Percentiles rank a stretch among this genome's conserved stretches.
These are phyloP conservation scores for Penicillium sp. DNA, from an alignment of 2,329 filamentous ascomycete genomes.

Conservation along the genomic window DNA sequence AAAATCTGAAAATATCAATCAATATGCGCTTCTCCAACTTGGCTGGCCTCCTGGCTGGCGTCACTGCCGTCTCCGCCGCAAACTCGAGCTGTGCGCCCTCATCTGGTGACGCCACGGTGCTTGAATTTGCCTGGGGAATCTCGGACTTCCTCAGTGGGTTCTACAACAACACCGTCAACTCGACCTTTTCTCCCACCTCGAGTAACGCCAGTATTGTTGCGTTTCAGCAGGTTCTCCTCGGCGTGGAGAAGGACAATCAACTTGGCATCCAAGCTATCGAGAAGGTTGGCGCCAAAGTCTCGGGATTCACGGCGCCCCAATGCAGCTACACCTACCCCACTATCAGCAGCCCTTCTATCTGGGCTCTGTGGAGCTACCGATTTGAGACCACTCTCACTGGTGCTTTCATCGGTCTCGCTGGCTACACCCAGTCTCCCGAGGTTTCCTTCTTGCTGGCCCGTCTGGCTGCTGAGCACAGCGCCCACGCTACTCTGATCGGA, in stretches of 20 bases:
- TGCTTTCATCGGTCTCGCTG: constrained; percentile 29
- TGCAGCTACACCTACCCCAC: neutral
- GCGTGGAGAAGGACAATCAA: neutral
- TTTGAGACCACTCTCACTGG: constrained; percentile 4
- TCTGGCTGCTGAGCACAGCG: constrained; percentile 28
- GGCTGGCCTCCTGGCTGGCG: no score
- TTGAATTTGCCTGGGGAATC: neutral
- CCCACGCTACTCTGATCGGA: constrained; percentile 23
- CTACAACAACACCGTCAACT: neutral
- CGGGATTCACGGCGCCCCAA: neutral
- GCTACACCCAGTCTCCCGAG: constrained; percentile 30
- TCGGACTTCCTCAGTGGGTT: neutral
- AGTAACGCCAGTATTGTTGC: neutral
- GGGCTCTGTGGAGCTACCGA: neutral
- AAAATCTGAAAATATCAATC: no score
- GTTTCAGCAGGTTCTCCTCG: neutral
- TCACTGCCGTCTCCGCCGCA: neutral
- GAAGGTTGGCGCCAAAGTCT: neutral
- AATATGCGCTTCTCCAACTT: no score
- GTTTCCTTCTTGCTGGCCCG: constrained; percentile 31
- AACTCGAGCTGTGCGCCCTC: neutral
- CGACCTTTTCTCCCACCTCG: neutral
- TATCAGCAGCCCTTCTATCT: neutral
- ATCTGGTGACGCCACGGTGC: neutral
- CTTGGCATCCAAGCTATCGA: neutral